These are phyloP conservation scores for Pulicaria dysenterica DNA, from an alignment of 129 eudicot genomes.

Conservation along the genomic window DNA sequence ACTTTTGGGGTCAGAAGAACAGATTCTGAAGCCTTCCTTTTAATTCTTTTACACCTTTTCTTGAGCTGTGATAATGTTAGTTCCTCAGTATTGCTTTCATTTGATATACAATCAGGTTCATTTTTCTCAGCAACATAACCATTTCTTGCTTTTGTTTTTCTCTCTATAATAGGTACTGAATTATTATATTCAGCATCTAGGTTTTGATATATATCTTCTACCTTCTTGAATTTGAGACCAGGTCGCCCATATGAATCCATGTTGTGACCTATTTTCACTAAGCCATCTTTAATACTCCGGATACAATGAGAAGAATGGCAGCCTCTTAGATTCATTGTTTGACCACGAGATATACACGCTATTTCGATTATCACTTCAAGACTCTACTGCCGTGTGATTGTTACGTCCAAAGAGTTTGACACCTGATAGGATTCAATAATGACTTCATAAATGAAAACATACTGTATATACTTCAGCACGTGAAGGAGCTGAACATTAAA, in stretches of 20 bases:
- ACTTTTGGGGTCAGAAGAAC: conserved; percentile 26
- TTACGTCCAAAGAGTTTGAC: not conserved
- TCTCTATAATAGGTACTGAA: conserved; percentile 39
- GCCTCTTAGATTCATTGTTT: conserved; percentile 52
- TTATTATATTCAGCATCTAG: conserved; percentile 34
- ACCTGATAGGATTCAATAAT: not conserved
- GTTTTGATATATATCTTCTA: conserved; percentile 51
- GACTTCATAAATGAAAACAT: conserved; percentile 3
- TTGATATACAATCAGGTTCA: conserved; percentile 26
- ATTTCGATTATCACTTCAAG: conserved; percentile 15
- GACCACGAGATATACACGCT: not conserved
- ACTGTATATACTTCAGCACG: not conserved
- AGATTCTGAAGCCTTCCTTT: conserved; percentile 47
- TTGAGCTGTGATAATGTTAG: conserved; percentile 60
- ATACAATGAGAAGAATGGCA: conserved; percentile 56
- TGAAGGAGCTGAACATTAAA: conserved; percentile 12
- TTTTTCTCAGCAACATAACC: conserved; percentile 15
- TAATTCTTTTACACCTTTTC: conserved; percentile 48
- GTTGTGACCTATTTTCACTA: conserved; percentile 42
- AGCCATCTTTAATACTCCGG: conserved; percentile 44
- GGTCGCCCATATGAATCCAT: conserved; percentile 51
- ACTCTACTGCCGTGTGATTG: conserved; percentile 12
- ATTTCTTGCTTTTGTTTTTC: conserved; percentile 35
- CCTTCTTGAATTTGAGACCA: conserved; percentile 42
- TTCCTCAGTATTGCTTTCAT: conserved; percentile 35